Conservation (phyloP, 306 rosid species). For the Sophora flavescens region DNA sequence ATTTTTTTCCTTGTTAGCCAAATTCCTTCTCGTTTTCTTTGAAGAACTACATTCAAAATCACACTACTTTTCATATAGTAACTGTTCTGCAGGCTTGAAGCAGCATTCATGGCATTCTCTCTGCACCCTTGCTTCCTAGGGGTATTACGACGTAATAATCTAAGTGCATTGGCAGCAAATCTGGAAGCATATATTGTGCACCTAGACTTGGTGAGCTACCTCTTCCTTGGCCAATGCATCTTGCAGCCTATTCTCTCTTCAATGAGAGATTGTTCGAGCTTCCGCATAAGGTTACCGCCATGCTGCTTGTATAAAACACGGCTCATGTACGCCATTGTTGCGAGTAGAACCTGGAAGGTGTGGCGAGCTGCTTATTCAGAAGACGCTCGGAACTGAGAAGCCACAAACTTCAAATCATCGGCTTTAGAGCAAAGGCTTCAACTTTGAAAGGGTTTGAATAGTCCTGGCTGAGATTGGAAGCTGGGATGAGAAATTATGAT, state of each 20-base stretch:
- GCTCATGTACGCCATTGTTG: conserved; percentile 99
- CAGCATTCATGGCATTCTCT: conserved; percentile 78
- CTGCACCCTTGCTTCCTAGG: conserved; percentile 78
- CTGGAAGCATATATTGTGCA: conserved; percentile 94
- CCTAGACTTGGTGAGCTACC: conserved; percentile 86
- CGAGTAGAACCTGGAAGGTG: conserved; percentile 71
- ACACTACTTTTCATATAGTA: conserved; percentile 58
- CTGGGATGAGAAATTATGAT: conserved; percentile 35
- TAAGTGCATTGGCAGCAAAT: conserved; percentile 85
- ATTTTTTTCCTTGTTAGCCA: neutral
- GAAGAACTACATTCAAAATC: conserved; percentile 27
- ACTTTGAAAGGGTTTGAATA: conserved; percentile 50
- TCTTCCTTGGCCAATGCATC: conserved; percentile 83
- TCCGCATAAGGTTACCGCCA: conserved; percentile 95
- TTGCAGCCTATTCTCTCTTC: conserved; percentile 87
- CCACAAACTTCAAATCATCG: conserved; percentile 53
- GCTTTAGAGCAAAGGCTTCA: conserved; percentile 56
- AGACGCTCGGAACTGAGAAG: conserved; percentile 57
- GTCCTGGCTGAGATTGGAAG: conserved; percentile 58
- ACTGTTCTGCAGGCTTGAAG: conserved; percentile 96
- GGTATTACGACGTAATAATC: conserved; percentile 66
- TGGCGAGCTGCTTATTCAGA: conserved; percentile 50
- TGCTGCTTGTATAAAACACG: conserved; percentile 93
- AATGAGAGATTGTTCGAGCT: conserved; percentile 79
- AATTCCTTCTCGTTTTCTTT: neutral